These are phyloP conservation scores for Diaporthe capsici DNA, from an alignment of 2,329 filamentous ascomycete species.

Conservation along the genomic window DNA sequence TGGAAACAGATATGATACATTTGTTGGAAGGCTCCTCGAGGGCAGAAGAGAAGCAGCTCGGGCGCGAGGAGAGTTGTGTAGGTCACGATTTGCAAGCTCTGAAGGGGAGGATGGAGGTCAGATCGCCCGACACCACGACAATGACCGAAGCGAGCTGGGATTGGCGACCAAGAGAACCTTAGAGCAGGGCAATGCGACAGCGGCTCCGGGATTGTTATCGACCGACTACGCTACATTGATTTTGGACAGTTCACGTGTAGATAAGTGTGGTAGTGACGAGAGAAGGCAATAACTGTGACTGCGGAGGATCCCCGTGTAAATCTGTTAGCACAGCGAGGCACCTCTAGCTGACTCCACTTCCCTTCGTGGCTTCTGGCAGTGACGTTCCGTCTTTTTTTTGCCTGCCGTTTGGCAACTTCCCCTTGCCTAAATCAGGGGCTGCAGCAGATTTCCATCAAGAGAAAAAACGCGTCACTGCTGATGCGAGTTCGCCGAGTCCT, in stretches of 20 bases:
- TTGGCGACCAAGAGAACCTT: conserved; percentile 25
- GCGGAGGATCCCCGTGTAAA: fast-evolving
- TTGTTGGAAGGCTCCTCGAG: conserved; percentile 1
- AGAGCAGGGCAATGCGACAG: conserved; percentile 30
- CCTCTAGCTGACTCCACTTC: conserved; percentile 23
- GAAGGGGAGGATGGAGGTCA: conserved; percentile 30
- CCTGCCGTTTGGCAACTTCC: conserved; percentile 2
- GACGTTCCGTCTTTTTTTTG: conserved; percentile 32
- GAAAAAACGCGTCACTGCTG: conserved; percentile 24
- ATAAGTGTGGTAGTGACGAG: conserved; percentile 8
- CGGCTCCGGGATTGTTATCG: conserved; percentile 30
- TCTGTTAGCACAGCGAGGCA: neutral
- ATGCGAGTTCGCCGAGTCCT: neutral
- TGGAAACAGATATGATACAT: conserved; percentile 25
- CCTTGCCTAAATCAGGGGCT: conserved; percentile 13
- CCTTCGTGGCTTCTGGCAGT: neutral
- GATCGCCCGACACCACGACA: conserved; percentile 33
- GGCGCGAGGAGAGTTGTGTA: conserved; percentile 17
- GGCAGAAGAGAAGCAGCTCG: neutral
- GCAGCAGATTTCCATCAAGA: conserved; percentile 8
- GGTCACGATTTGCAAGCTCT: conserved; percentile 34
- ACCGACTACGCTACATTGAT: neutral
- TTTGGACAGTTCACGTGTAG: conserved; percentile 18
- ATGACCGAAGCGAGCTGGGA: conserved; percentile 33
- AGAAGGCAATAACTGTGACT: neutral